A percentile compares a stretch with the other conserved stretches of the same genome.
Evolutionary conservation across 1,139 yeast genomes (phyloP).

Genomic region (Hyphopichia burtonii): DNA sequence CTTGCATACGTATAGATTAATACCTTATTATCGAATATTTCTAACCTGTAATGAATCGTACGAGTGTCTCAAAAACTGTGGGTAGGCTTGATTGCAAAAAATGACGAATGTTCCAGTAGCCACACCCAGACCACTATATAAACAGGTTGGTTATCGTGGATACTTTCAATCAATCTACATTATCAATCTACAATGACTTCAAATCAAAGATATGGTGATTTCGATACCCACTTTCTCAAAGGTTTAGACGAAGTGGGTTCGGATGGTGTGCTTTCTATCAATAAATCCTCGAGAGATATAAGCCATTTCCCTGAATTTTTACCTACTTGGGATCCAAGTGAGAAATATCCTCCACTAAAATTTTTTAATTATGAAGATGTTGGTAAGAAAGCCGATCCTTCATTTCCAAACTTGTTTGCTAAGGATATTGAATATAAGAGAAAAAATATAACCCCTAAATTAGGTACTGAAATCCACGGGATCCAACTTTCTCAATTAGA

Average conservation of each 20-base stretch:
- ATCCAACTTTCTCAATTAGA: slow-evolving; percentile 47
- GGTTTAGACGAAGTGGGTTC: slow-evolving; percentile 36
- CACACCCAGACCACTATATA: no score
- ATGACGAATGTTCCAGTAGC: no score
- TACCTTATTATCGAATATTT: no score
- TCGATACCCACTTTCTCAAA: slow-evolving; percentile 40
- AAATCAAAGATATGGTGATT: slow-evolving; percentile 22
- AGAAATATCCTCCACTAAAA: slow-evolving; percentile 35
- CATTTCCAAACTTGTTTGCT: slow-evolving; percentile 41
- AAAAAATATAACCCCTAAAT: slow-evolving; percentile 48
- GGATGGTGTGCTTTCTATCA: slow-evolving; percentile 38
- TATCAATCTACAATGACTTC: neutral
- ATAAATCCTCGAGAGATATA: slow-evolving; percentile 25
- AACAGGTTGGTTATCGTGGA: no score
- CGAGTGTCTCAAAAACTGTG: no score
- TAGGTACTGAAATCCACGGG: slow-evolving; percentile 55
- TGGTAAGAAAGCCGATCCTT: slow-evolving; percentile 48
- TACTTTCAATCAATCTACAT: no score
- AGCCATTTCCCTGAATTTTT: slow-evolving; percentile 38
- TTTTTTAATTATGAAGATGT: slow-evolving; percentile 45
- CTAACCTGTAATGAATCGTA: no score
- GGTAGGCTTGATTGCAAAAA: no score
- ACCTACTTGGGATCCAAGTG: slow-evolving; percentile 49
- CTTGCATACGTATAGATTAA: no score
- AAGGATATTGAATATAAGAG: slow-evolving; percentile 13